A percentile compares a stretch with the other conserved stretches of the same genome.
These are phyloP conservation scores for Naegleria fowleri DNA, from an alignment of 208 protist genomes.

Conservation along the genomic window DNA sequence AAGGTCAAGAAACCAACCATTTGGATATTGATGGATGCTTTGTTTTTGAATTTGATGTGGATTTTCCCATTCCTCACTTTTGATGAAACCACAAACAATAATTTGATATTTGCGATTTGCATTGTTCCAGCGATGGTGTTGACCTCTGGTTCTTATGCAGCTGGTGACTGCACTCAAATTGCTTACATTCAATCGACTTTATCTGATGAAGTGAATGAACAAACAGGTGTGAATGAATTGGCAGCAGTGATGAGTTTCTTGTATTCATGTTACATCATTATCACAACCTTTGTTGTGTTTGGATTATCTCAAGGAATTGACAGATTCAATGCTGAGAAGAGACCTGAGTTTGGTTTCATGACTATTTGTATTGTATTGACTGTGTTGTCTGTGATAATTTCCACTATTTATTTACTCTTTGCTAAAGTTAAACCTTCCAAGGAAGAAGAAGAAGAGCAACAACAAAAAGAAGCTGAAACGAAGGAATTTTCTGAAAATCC, in stretches of 20 bases:
- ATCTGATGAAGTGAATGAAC: background rate
- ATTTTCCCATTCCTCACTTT: background rate
- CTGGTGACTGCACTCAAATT: background rate
- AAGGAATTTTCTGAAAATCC: too few relatives aligned
- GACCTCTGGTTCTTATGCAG: background rate
- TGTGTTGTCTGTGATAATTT: background rate
- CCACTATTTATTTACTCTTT: background rate
- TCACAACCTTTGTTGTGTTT: background rate
- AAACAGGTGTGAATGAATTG: background rate
- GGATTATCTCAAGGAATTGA: background rate
- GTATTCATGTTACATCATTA: background rate
- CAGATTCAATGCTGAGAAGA: background rate
- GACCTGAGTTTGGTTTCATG: background rate
- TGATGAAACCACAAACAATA: background rate
- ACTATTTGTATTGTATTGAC: background rate
- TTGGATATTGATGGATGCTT: background rate
- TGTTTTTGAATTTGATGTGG: conserved; percentile 5
- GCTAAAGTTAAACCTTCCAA: background rate
- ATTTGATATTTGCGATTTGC: background rate
- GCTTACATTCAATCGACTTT: background rate
- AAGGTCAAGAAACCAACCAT: background rate
- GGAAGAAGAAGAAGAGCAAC: background rate
- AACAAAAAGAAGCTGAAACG: background rate
- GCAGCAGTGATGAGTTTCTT: conserved; percentile 3
- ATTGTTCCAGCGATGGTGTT: background rate